phyloP scores from a whole-genome alignment of 1,284 basidiomycete genomes.

The Ganoderma resinaceum region DNA sequence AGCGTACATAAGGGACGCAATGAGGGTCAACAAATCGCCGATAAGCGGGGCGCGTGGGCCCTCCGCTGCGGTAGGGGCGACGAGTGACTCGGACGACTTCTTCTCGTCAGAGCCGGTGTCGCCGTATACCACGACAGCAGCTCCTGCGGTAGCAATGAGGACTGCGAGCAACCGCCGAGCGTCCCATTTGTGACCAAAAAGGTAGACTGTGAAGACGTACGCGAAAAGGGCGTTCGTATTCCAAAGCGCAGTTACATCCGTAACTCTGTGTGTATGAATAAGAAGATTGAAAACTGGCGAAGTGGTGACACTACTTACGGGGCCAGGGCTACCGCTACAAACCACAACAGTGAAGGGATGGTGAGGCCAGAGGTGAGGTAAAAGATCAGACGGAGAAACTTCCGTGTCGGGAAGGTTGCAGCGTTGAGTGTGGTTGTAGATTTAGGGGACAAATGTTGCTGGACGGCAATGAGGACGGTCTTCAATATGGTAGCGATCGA shows the following conservation, averaged over 20 bases:
- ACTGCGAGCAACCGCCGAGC: slow-evolving; percentile 70
- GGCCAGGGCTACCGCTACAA: slow-evolving; percentile 69
- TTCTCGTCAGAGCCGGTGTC: slow-evolving; percentile 49
- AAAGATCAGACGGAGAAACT: slow-evolving; percentile 53
- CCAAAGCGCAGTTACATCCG: slow-evolving; percentile 85
- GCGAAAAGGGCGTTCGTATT: slow-evolving; percentile 88
- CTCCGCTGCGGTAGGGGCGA: slow-evolving; percentile 1
- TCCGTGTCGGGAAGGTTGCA: slow-evolving; percentile 50
- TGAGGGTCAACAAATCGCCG: slow-evolving; percentile 77
- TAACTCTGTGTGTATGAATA: slow-evolving; percentile 54
- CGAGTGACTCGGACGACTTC: slow-evolving; percentile 7
- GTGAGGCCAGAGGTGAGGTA: slow-evolving; percentile 66
- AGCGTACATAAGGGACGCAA: slow-evolving; percentile 73
- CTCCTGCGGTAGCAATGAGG: slow-evolving; percentile 76
- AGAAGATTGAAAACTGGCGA: slow-evolving; percentile 9
- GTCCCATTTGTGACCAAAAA: slow-evolving; percentile 69
- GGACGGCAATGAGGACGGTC: slow-evolving; percentile 59
- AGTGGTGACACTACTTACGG: slow-evolving; percentile 58
- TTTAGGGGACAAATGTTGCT: slow-evolving; percentile 55
- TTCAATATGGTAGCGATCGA: slow-evolving; percentile 53
- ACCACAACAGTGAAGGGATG: slow-evolving; percentile 75
- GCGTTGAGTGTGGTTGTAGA: slow-evolving; percentile 30
- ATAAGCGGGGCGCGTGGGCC: slow-evolving; percentile 62
- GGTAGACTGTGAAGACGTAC: slow-evolving; percentile 72
- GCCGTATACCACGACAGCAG: slow-evolving; percentile 79